Evolutionary conservation across 768 basidiomycete genomes (phyloP).

Genomic region (Serendipita vermifera): DNA sequence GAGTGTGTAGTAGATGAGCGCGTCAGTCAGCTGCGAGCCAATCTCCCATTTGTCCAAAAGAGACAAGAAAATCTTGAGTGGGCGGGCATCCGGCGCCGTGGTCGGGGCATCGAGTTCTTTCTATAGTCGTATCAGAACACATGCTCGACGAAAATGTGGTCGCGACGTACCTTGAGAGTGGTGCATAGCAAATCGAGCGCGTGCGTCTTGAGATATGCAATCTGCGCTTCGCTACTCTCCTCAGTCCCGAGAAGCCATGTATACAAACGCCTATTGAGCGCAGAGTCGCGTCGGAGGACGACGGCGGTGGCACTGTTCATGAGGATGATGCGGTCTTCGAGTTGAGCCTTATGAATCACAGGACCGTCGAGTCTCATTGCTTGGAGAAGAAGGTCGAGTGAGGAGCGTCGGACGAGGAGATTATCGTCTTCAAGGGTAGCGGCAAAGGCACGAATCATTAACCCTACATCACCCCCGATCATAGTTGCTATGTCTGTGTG

Average conservation of each 20-base stretch:
- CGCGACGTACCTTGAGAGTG: conserved; percentile 53
- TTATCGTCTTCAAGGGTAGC: conserved; percentile 90
- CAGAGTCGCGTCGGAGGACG: conserved; percentile 83
- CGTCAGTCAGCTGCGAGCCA: conserved; percentile 65
- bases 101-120: conserved; percentile 39
- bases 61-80: conserved; percentile 94
- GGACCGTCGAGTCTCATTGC: conserved; percentile 49
- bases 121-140: neutral
- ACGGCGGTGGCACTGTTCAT: conserved; percentile 80
- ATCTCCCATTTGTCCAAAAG: conserved; percentile 96
- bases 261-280: conserved; percentile 83
- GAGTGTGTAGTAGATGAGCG: conserved; percentile 67
- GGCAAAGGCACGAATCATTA: conserved; percentile 89
- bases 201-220: conserved; percentile 53
- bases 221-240: conserved; percentile 62
- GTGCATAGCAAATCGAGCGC: conserved; percentile 56
- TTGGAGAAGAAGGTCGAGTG: conserved; percentile 71
- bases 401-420: conserved; percentile 73
- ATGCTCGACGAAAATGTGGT: neutral
- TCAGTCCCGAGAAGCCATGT: conserved; percentile 83
- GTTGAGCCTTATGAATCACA: conserved; percentile 28
- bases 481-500: conserved; percentile 48
- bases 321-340: conserved; percentile 65
- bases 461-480: conserved; percentile 74
- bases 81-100: conserved; percentile 65